Evolutionary conservation across 108 stramenopile genomes (phyloP), one percentile per base, ranked within the genome.

Genomic region (Nitzschia palea): DNA sequence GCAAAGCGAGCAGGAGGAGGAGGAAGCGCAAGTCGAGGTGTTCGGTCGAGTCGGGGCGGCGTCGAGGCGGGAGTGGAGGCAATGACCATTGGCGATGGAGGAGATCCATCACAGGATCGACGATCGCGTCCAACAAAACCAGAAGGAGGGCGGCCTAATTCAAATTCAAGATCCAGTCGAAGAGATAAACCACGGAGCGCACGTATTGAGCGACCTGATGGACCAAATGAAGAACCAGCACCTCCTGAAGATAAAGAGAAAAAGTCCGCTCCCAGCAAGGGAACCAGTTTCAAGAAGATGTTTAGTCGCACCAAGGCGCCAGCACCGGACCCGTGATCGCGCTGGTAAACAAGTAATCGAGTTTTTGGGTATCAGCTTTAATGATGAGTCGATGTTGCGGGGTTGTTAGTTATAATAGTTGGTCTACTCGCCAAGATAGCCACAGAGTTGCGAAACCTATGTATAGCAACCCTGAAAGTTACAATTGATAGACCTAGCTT

Each of bases 271-370:
- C 54, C 54, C 15, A 20, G 18, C 4, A 55, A 60, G 37, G 37
- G 59, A 2, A 6, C 37, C 18, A 34, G 32, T 2, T 25, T 60
- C 59, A 60, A 60, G 40, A 60, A 60, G 25, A 40, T 37, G 59
- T 26, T 34, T n/a, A 42, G 36, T 25, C 59, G 59, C 35, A 34
- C 22, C 35, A 60, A 60, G 43, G 59, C 59, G 5, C 59, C 59
- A 2, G 18, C 47, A 20, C 47, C 47, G 47, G 47, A 48, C n/a
- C 47, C 47, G n/a, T 48, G 47, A 48, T n/a, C n/a, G n/a, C n/a
- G n/a, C n/a, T n/a, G n/a, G n/a, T n/a, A n/a, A n/a, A n/a, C n/a
- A n/a, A n/a, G n/a, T n/a, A n/a, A n/a, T n/a, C n/a, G n/a, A n/a
- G n/a, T n/a, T n/a, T n/a, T n/a, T n/a, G n/a, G n/a, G n/a, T n/a